A percentile compares a stretch with the other conserved stretches of the same genome.
These are phyloP conservation scores for Ammopiptanthus mongolicus DNA, from an alignment of 306 rosid genomes.

Conservation along the genomic window DNA sequence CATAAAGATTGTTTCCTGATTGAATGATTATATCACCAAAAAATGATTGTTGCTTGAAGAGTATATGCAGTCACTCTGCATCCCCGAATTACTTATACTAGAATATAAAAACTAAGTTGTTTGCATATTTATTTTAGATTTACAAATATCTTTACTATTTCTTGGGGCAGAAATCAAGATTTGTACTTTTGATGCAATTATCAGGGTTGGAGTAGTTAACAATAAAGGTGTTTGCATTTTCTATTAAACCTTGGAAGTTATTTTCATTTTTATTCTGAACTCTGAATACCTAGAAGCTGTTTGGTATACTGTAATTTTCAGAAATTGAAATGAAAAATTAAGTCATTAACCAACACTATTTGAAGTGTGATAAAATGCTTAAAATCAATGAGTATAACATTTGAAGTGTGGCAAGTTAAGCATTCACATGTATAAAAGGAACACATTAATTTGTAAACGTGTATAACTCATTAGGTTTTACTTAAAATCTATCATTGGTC, in stretches of 20 bases:
- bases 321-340: neutral
- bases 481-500: neutral
- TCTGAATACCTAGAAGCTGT: neutral
- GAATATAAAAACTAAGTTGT: no score
- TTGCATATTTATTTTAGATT: no score
- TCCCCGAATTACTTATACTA: neutral
- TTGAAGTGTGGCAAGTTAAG: neutral
- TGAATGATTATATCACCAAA: no score
- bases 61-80: no score
- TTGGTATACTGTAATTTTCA: neutral
- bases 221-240: no score
- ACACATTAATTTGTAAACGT: neutral
- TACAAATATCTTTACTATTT: no score
- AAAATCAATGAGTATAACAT: neutral
- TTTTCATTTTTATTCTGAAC: neutral
- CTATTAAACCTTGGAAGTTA: no score
- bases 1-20: no score
- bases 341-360: neutral
- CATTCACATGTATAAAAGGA: neutral
- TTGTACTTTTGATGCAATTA: no score
- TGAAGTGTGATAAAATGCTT: neutral
- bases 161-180: no score
- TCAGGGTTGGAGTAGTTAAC: no score
- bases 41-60: no score
- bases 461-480: neutral